Evolutionary conservation across 2,329 filamentous ascomycete species (phyloP).

Genomic region (Alternaria triticina): DNA sequence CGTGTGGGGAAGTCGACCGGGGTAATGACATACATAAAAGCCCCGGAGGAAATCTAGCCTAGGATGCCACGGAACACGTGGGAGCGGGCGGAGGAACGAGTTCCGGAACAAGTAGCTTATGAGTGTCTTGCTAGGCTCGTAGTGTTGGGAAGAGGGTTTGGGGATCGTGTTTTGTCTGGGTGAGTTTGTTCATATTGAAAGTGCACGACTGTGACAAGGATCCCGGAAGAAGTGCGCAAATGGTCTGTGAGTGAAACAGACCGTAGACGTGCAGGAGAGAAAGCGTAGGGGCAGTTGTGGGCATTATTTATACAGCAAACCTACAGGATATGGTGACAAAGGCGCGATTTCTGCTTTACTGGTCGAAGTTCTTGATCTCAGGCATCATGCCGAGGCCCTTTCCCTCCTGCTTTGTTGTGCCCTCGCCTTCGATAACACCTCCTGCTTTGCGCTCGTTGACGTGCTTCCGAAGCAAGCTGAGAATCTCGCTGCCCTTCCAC

Average conservation of each 20-base stretch:
- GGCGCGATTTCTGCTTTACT: slow-evolving; percentile 16
- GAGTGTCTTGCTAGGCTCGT: neutral
- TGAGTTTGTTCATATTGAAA: neutral
- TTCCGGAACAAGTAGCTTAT: neutral
- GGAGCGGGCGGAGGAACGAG: neutral
- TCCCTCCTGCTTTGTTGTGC: slow-evolving; percentile 42
- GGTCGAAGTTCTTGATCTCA: slow-evolving; percentile 56
- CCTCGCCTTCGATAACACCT: slow-evolving; percentile 54
- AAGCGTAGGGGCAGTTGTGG: neutral
- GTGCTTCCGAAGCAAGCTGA: slow-evolving; percentile 78
- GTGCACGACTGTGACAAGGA: neutral
- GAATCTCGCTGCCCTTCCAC: slow-evolving; percentile 84
- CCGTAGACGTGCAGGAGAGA: neutral
- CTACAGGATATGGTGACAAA: slow-evolving; percentile 1
- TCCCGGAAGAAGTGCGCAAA: neutral
- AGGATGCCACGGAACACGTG: neutral
- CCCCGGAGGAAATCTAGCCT: neutral
- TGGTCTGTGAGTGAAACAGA: neutral
- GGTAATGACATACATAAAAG: neutral
- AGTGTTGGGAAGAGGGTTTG: neutral
- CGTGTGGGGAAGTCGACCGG: neutral
- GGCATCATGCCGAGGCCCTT: slow-evolving; percentile 59
- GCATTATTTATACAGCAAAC: slow-evolving; percentile 4
- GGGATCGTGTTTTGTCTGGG: neutral
- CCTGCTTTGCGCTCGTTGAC: slow-evolving; percentile 74